Evolutionary conservation across 2,329 filamentous ascomycete species (phyloP).

Genomic region (Phyllosticta capitalensis): DNA sequence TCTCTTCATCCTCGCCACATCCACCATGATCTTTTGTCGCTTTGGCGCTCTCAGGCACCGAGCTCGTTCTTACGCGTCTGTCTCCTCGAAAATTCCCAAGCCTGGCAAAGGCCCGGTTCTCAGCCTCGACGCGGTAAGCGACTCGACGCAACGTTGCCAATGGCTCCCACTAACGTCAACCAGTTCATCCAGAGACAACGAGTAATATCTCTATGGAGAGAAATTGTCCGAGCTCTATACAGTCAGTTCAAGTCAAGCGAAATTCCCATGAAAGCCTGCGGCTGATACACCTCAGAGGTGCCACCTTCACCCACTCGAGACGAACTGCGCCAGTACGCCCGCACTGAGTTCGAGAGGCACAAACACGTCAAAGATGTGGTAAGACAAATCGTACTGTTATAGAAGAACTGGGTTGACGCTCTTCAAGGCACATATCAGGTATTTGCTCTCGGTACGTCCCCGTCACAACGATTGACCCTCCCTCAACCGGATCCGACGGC

Average conservation of each 20-base stretch:
- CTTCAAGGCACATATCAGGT: slow-evolving; percentile 36
- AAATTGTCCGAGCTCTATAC: slow-evolving; percentile 35
- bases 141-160: not conserved
- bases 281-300: slow-evolving; percentile 19
- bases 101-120: slow-evolving; percentile 23
- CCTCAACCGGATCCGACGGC: not conserved
- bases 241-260: slow-evolving; percentile 15
- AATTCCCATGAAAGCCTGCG: not conserved
- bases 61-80: not conserved
- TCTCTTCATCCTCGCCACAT: not conserved
- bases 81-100: slow-evolving; percentile 12
- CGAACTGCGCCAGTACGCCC: slow-evolving; percentile 40
- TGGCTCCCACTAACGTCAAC: not conserved
- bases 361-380: slow-evolving; percentile 38
- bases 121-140: slow-evolving; percentile 26
- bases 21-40: not conserved
- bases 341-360: slow-evolving; percentile 40
- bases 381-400: slow-evolving; percentile 14
- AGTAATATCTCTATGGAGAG: slow-evolving; percentile 38
- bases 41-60: not conserved
- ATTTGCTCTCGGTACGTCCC: slow-evolving; percentile 34
- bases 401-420: slow-evolving; percentile 12
- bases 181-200: slow-evolving; percentile 42
- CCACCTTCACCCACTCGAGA: slow-evolving; percentile 25
- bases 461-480: not conserved